Base-by-base conservation (phyloP, 208 protist genomes). In the Acanthamoeba culbertsoni region DNA sequence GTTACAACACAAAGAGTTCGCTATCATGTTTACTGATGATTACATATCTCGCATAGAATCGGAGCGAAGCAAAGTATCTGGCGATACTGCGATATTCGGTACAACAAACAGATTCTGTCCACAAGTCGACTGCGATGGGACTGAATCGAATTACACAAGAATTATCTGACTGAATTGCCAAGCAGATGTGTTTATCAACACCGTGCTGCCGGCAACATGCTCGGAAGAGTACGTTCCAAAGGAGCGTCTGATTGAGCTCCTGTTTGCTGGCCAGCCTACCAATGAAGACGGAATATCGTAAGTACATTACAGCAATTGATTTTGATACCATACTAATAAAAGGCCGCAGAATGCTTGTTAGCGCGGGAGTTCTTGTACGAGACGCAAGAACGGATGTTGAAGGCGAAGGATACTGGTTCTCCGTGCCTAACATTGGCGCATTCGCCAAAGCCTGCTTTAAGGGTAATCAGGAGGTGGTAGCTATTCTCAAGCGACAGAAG, bases 321-420 rank as follows among this genome's bases (percentile, higher is more conserved):
- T n/a, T n/a, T n/a, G n/a, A n/a, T n/a, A n/a, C n/a, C n/a, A n/a
- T n/a, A n/a, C n/a, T n/a, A n/a, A n/a, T n/a, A n/a, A n/a, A n/a
- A n/a, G n/a, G n/a, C n/a, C n/a, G 10, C 73, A 90, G 82, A 35
- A 18, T 90, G 2, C 37, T 90, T 6, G 82, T 90, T 28, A 90
- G 65, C 31, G 82, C 82, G 4, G 82, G 82, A 18, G 46, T 90
- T 45, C 37, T 90, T 10, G 65, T 90, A 35, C 46, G 82, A 16
- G 82, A 68, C 31, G 65, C 42, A 53, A 37, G 73, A 37, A 28
- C 37, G 2, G 73, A 84, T 23, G 82, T 48, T 8, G 82, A 90
- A 35, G 37, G 14, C 6, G 82, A 90, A 37, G 46, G 82, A 6
- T 90, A 46, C 55, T 90, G 82, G 82, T 90, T 90, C 82, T 90